Base-by-base conservation (phyloP, 2,329 filamentous ascomycete species). In the Polychaeton citri region DNA sequence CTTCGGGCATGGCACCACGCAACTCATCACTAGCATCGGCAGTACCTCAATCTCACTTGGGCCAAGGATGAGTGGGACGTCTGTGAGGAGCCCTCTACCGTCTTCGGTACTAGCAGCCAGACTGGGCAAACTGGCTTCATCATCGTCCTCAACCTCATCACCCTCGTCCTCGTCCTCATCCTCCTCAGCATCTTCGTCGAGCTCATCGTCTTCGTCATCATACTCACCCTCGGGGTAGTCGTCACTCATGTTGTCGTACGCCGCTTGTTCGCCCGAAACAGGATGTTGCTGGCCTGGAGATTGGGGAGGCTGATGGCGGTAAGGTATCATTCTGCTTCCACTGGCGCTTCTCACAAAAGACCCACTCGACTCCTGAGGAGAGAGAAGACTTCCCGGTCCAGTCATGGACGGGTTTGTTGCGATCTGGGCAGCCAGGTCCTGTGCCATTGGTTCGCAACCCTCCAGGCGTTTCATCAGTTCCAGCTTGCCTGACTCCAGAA, bases 11-110 rank as follows among this genome's bases (percentile, higher is more conserved):
- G 24, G 24, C 16, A 94, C 76, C 36, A 96, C 92, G 43, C 87
- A 92, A 10, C 84, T 87, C 65, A 95, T 94, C 50, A 96, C 80
- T 40, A 95, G 92, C 87, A 95, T 94, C 37, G 93, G 88, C 36
- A 96, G 64, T 5, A 90, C 87, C 59, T 96, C 88, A 36, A 95
- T 95, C 59, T 96, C 88, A 38, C 86, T 87, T 0, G 88, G 88
- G 30, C 92, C 87, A 19, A 96, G 68, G 24, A 95, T 93, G 46
- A 96, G 81, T 19, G 88, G 88, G 9, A 96, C 85, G 55, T 96
- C 88, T 0, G 88, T 95, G 37, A 96, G 64, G 10, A 96, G 64
- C 9, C 88, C 88, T 13, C 84, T 81, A 52, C 83, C 71, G 16
- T 83, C 80, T 3, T 83, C 82, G 17, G 51, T 59, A 3, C 54